Evolutionary conservation across 73 alveolate species (phyloP).

Genomic region (Tetrahymena borealis): DNA sequence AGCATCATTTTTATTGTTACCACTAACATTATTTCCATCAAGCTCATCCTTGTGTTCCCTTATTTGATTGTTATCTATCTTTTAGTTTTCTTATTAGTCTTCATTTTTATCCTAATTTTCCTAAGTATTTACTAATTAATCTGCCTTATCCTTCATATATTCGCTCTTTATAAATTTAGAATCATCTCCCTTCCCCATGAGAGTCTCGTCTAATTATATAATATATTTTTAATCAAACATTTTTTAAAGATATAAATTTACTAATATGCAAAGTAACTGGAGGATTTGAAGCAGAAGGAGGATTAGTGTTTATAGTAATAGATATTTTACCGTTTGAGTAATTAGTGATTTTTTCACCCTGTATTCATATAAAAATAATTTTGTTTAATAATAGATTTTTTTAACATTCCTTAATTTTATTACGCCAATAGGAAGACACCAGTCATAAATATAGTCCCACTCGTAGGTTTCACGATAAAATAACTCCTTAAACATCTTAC

Average conservation of each 20-base stretch:
- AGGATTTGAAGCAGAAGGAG: background rate
- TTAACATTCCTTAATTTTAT: background rate
- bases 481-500: constrained; percentile 57
- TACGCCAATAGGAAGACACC: constrained; percentile 48
- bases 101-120: background rate
- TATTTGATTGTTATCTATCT: background rate
- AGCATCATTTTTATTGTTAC: background rate
- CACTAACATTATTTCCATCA: background rate
- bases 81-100: background rate
- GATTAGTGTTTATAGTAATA: constrained; percentile 12
- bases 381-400: background rate
- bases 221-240: no score
- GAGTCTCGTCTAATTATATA: background rate
- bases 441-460: constrained; percentile 58
- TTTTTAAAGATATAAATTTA: no score
- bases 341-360: constrained; percentile 21
- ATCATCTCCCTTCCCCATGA: background rate
- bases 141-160: background rate
- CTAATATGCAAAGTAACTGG: background rate
- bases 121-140: background rate
- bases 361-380: background rate
- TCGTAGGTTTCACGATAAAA: constrained; percentile 51
- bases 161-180: background rate
- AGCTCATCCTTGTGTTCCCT: background rate
- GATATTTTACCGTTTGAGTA: constrained; percentile 32